Evolutionary conservation across 2,329 filamentous ascomycete species (phyloP).

Genomic region (Ophiognomonia clavigignenti-juglandacearum): DNA sequence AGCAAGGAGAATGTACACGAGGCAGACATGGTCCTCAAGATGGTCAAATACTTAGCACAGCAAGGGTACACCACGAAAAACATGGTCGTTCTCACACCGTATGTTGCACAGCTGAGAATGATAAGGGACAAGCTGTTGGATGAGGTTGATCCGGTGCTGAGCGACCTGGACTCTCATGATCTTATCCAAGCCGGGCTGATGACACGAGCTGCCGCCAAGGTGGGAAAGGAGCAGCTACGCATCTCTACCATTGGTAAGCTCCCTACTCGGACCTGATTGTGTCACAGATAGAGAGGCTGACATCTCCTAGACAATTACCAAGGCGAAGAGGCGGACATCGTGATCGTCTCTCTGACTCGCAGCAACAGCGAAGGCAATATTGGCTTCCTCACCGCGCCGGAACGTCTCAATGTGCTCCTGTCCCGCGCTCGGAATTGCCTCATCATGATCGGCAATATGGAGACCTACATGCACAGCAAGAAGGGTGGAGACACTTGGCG

Average conservation of each 20-base stretch:
- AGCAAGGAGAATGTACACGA: conserved; percentile 64
- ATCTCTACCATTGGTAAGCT: conserved; percentile 65
- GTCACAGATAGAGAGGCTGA: background rate
- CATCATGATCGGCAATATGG: conserved; percentile 65
- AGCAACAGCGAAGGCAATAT: conserved; percentile 62
- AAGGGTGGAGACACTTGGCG: conserved; percentile 56
- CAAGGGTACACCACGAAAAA: conserved; percentile 64
- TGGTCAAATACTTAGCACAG: conserved; percentile 63
- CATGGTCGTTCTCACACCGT: conserved; percentile 67
- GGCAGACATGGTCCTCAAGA: conserved; percentile 59
- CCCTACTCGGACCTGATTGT: background rate
- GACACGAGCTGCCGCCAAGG: conserved; percentile 44
- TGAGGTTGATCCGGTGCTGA: conserved; percentile 60
- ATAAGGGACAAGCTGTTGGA: conserved; percentile 47
- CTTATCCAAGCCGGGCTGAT: conserved; percentile 59
- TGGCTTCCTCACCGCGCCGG: conserved; percentile 62
- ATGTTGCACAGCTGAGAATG: conserved; percentile 62
- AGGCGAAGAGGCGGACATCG: conserved; percentile 70
- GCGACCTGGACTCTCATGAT: conserved; percentile 63
- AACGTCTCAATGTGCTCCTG: conserved; percentile 66
- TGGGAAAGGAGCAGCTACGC: conserved; percentile 47
- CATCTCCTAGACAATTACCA: conserved; percentile 64
- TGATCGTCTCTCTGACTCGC: conserved; percentile 62
- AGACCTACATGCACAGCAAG: conserved; percentile 57
- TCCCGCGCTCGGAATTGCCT: conserved; percentile 61